These are phyloP conservation scores for Sphagnum contortum DNA, from an alignment of 225 moss, liverwort and hornwort genomes.

Conservation along the genomic window DNA sequence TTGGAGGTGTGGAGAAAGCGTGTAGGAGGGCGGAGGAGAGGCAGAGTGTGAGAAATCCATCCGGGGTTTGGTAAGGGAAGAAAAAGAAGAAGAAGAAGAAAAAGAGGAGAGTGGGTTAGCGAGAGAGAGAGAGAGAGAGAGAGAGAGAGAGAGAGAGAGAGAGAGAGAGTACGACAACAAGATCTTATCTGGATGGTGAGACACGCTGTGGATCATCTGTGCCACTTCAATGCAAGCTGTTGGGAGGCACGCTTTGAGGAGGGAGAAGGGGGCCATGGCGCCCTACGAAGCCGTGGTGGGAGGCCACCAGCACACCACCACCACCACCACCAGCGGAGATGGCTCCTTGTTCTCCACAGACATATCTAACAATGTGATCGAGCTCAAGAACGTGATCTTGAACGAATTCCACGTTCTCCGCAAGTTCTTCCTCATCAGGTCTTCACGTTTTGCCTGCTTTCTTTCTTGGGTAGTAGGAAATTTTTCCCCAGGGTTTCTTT, in stretches of 20 bases:
- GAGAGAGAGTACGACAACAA: no score
- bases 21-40: no score
- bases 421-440: conserved; percentile 83
- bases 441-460: neutral
- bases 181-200: conserved; percentile 28
- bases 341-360: conserved; percentile 57
- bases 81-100: no score
- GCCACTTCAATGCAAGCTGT: conserved; percentile 19
- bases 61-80: no score
- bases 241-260: conserved; percentile 29
- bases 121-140: no score
- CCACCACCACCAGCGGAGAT: conserved; percentile 12
- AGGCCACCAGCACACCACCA: neutral
- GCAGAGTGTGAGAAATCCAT: no score
- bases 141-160: no score
- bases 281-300: conserved; percentile 16
- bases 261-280: conserved; percentile 25
- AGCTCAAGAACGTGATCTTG: conserved; percentile 76
- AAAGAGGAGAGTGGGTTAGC: no score
- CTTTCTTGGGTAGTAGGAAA: neutral
- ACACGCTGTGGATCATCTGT: conserved; percentile 10
- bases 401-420: conserved; percentile 93
- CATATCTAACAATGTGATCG: conserved; percentile 55
- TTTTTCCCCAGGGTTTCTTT: neutral
- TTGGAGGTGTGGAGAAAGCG: no score